Evolutionary conservation across 1,284 basidiomycete genomes (phyloP).

Genomic region (Meripilus lineatus): DNA sequence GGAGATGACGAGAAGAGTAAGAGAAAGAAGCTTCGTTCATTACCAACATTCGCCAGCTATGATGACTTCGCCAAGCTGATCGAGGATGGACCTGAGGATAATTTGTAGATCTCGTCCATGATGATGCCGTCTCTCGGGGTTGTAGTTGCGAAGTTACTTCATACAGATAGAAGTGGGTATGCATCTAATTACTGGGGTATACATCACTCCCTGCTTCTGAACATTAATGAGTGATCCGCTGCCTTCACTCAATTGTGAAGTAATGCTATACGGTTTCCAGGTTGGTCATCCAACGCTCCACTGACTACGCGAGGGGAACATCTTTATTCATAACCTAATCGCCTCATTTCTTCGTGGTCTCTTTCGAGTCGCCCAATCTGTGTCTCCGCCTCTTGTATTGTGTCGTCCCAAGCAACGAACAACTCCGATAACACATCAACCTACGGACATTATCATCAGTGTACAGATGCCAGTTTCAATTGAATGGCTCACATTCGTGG

Average conservation of each 20-base stretch:
- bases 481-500: conserved; percentile 48
- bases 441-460: conserved; percentile 30
- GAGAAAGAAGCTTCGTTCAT: conserved; percentile 67
- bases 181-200: too few relatives aligned
- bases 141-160: too few relatives aligned
- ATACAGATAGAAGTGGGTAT: too few relatives aligned
- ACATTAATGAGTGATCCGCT: too few relatives aligned
- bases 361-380: conserved; percentile 51
- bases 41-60: conserved; percentile 91
- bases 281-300: too few relatives aligned
- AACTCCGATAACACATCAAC: conserved; percentile 74
- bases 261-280: too few relatives aligned
- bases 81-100: conserved; percentile 76
- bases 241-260: too few relatives aligned
- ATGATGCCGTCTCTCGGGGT: too few relatives aligned
- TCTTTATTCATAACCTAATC: conserved; percentile 8
- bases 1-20: conserved; percentile 44
- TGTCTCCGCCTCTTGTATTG: conserved; percentile 57
- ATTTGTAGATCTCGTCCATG: too few relatives aligned
- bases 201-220: too few relatives aligned
- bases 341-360: conserved; percentile 29
- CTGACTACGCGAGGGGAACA: too few relatives aligned
- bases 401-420: conserved; percentile 78
- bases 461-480: neutral
- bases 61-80: conserved; percentile 96